phyloP scores from a whole-genome alignment of 768 basidiomycete genomes.

The Punctularia strigosozonata region DNA sequence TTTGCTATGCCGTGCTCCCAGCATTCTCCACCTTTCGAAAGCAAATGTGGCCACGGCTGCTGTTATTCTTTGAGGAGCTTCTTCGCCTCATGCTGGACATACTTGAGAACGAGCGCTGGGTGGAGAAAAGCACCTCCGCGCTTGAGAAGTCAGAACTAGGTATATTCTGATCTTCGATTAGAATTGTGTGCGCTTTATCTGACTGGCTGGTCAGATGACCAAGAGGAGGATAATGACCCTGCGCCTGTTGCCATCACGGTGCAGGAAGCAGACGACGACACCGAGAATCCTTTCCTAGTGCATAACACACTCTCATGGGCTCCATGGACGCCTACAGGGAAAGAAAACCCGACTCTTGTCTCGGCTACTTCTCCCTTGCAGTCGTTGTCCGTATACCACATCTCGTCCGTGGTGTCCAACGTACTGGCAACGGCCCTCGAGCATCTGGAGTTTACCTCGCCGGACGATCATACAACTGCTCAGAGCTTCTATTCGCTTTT shows the following conservation, averaged over 20 bases:
- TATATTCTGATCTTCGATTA: neutral
- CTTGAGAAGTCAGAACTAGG: neutral
- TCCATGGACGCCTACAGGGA: constrained; percentile 9
- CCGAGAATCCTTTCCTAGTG: neutral
- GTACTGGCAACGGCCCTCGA: constrained; percentile 54
- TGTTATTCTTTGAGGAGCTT: constrained; percentile 57
- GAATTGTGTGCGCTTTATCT: neutral
- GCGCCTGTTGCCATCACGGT: constrained; percentile 12
- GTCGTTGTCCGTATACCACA: constrained; percentile 38
- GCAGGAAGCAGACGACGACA: constrained; percentile 6
- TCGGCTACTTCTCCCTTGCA: constrained; percentile 53
- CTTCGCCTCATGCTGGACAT: constrained; percentile 45
- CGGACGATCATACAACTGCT: constrained; percentile 22
- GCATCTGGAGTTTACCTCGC: constrained; percentile 29
- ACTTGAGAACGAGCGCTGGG: constrained; percentile 23
- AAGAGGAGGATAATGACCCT: neutral
- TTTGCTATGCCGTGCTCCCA: constrained; percentile 62
- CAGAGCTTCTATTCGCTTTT: constrained; percentile 45
- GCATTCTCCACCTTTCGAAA: constrained; percentile 57
- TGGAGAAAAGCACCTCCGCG: neutral
- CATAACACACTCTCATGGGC: constrained; percentile 9
- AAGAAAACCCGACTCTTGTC: constrained; percentile 8
- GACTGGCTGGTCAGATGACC: constrained; percentile 1
- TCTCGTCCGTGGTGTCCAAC: constrained; percentile 51
- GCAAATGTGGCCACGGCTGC: constrained; percentile 50